Conservation (phyloP, 106 monocot species). For the Vanilla planifolia region DNA sequence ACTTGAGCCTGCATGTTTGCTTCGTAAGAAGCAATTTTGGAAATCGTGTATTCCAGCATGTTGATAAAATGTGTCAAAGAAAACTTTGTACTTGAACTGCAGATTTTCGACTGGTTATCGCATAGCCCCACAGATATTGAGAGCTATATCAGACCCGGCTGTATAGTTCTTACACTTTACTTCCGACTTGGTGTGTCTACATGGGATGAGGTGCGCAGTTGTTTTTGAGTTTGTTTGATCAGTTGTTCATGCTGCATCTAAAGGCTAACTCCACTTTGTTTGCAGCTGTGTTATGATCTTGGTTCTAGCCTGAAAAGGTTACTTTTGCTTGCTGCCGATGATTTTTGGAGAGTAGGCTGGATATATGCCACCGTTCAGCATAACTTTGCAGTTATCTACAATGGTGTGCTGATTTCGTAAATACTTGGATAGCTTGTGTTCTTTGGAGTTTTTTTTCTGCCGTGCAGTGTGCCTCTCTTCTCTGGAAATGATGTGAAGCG, state of each 20-base stretch:
- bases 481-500: background rate
- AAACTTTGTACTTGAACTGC: slow-evolving; percentile 5
- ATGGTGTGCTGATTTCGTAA: slow-evolving; percentile 40
- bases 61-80: background rate
- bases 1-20: background rate
- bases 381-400: slow-evolving; percentile 44
- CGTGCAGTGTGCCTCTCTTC: too few relatives aligned
- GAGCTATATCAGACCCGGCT: slow-evolving; percentile 89
- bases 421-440: background rate
- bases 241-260: background rate
- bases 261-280: background rate
- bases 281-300: slow-evolving; percentile 48
- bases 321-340: slow-evolving; percentile 18
- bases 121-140: slow-evolving; percentile 83
- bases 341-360: slow-evolving; percentile 79
- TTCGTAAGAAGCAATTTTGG: background rate
- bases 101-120: slow-evolving; percentile 84
- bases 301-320: slow-evolving; percentile 46
- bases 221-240: background rate
- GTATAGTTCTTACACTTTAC: slow-evolving; percentile 77
- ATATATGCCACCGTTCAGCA: slow-evolving; percentile 56
- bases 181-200: slow-evolving; percentile 41
- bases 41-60: background rate
- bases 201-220: slow-evolving; percentile 54
- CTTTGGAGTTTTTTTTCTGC: background rate